Evolutionary conservation across 2,329 filamentous ascomycete genomes (phyloP), one percentile per base, ranked within the genome.

Genomic region (Penicillium sp.): DNA sequence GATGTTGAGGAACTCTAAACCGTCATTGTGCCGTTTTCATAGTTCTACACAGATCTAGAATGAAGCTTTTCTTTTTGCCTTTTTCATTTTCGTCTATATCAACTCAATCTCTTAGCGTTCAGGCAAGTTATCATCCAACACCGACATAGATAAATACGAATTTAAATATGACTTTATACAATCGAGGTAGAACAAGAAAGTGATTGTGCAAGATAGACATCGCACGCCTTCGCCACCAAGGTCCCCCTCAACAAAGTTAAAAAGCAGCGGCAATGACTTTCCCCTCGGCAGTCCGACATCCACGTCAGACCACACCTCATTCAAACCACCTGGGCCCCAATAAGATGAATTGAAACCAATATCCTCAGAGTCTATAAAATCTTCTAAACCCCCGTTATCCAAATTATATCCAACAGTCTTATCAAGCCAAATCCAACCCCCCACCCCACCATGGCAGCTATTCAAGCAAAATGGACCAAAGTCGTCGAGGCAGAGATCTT

Each of bases 401-500:
- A 43, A 6, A 6, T n/a, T n/a, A 11, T 31, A 43, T 27, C 13
- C 38, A 23, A 15, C 8, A 33, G 13, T 38, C 13, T 5, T 25
- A 13, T 13, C 10, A 40, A 16, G 5, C 25, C 9, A 2, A 23
- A 16, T 21, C 10, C 29, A 8, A 8, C 25, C 29, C 27, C 27
- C 5, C 27, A 10, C 27, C 27, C 23, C 21, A 34, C 21, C 45
- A 48, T 48, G 45, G 15, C 45, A 45, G 43, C 3, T 15, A 23
- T 48, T n/a, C 48, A 41, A 41, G 48, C 48, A 31, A 50, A 10
- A 50, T 50, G 48, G 36, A 41, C 36, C 39, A 70, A 69, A 21
- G n/a, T 71, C 4, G 36, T 66, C 11, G 63, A 64, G 2, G 60
- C 55, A 2, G 57, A 64, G 38, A 59, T 65, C 1, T 60, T 72